Conservation (phyloP, 2,329 filamentous ascomycete species). For the Ophiocordyceps robertsii region DNA sequence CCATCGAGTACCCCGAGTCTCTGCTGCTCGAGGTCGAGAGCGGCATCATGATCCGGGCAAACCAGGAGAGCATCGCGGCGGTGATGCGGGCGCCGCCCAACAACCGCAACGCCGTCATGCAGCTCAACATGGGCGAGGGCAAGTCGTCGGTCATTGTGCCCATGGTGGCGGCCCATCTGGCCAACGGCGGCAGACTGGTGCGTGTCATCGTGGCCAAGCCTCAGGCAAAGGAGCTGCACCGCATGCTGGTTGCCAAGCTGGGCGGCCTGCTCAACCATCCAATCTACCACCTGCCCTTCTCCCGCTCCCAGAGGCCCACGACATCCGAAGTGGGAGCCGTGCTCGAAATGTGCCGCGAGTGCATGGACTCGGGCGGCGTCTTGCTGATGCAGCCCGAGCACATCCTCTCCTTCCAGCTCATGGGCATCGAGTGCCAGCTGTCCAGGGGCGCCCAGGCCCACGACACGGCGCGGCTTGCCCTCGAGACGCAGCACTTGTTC, state of each 20-base stretch:
- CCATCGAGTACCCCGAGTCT: conserved; percentile 36
- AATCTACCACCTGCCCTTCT: conserved; percentile 12
- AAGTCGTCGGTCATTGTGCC: conserved; percentile 56
- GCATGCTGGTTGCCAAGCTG: conserved; percentile 39
- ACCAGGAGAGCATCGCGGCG: conserved; percentile 41
- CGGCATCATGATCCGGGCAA: conserved; percentile 41
- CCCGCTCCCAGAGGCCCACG: conserved; percentile 16
- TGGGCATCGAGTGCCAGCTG: conserved; percentile 32
- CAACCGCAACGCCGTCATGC: conserved; percentile 36
- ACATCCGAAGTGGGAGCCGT: conserved; percentile 20
- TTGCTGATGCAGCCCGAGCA: conserved; percentile 49
- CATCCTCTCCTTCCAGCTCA: conserved; percentile 46
- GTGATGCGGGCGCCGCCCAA: conserved; percentile 33
- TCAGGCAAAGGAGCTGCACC: conserved; percentile 36
- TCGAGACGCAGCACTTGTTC: conserved; percentile 26
- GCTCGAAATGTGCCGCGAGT: conserved; percentile 24
- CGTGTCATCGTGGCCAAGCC: conserved; percentile 45
- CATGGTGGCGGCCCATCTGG: conserved; percentile 39
- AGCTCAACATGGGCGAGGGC: conserved; percentile 57
- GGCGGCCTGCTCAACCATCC: conserved; percentile 32
- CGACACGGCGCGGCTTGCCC: background rate
- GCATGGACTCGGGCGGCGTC: conserved; percentile 32
- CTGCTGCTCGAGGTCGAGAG: conserved; percentile 51
- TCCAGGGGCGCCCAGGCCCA: background rate
- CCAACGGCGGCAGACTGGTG: conserved; percentile 32